phyloP scores from a whole-genome alignment of 78 protist genomes.

The Dictyostelium capitatum region DNA sequence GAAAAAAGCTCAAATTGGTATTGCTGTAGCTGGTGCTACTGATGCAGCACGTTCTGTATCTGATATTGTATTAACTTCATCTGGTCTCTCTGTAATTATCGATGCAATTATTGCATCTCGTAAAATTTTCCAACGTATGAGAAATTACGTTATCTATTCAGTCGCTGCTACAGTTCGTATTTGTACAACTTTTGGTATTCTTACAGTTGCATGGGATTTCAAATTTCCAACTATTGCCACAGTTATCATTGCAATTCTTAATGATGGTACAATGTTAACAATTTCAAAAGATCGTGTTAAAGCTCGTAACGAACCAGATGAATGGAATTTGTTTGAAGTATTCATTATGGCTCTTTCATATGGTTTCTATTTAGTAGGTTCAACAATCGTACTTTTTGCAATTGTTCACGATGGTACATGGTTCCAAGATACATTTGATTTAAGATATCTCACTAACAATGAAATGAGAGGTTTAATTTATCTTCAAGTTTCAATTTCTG shows the following conservation, averaged over 20 bases:
- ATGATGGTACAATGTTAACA: constrained; percentile 92
- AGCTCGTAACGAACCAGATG: constrained; percentile 85
- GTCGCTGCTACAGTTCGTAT: constrained; percentile 85
- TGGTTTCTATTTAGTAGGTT: constrained; percentile 84
- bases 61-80: constrained; percentile 90
- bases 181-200: constrained; percentile 84
- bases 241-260: constrained; percentile 89
- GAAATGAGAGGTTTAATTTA: constrained; percentile 87
- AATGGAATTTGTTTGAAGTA: constrained; percentile 80
- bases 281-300: constrained; percentile 89
- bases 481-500: constrained; percentile 86
- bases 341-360: constrained; percentile 66
- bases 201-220: constrained; percentile 80
- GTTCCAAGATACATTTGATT: constrained; percentile 55
- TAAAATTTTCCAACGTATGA: constrained; percentile 93
- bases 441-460: constrained; percentile 34
- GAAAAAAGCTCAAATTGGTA: constrained; percentile 97
- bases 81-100: constrained; percentile 93
- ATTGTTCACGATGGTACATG: constrained; percentile 46
- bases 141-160: constrained; percentile 87
- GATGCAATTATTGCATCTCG: constrained; percentile 88
- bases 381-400: constrained; percentile 86
- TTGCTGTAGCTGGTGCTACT: constrained; percentile 96
- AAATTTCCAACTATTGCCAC: constrained; percentile 90
- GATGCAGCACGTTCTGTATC: constrained; percentile 95